A percentile compares a stretch with the other conserved stretches of the same genome.
phyloP scores from a whole-genome alignment of 2,329 filamentous ascomycete species.

The Tolypocladium paradoxum region DNA sequence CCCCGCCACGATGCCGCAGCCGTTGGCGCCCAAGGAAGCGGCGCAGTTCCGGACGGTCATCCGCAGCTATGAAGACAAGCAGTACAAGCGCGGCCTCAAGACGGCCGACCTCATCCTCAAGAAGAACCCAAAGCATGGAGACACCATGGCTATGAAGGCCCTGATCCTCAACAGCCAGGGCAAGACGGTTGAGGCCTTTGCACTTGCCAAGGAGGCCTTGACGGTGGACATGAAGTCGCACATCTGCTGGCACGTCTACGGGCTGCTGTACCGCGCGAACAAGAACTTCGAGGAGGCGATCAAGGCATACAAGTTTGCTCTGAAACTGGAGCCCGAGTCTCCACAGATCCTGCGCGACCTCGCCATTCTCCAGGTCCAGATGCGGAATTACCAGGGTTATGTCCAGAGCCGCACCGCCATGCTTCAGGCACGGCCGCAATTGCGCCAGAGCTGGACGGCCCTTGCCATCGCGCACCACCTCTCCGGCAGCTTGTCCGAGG shows the following conservation, averaged over 20 bases:
- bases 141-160: conserved; percentile 98
- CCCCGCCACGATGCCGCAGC: conserved; percentile 51
- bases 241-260: conserved; percentile 99
- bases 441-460: conserved; percentile 96
- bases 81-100: conserved; percentile 92
- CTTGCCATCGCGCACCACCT: conserved; percentile 88
- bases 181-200: conserved; percentile 88
- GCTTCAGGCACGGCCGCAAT: conserved; percentile 69
- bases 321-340: conserved; percentile 88
- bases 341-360: conserved; percentile 89
- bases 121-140: conserved; percentile 91
- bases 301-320: conserved; percentile 95
- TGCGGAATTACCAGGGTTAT: conserved; percentile 91
- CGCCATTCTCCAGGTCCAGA: conserved; percentile 87
- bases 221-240: conserved; percentile 98
- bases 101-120: conserved; percentile 91
- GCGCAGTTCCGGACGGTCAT: conserved; percentile 92
- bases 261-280: conserved; percentile 78
- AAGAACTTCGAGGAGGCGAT: conserved; percentile 99
- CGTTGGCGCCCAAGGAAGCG: conserved; percentile 75
- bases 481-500: conserved; percentile 71
- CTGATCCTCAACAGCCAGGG: conserved; percentile 89
- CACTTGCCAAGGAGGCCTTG: conserved; percentile 81
- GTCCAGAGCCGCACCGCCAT: conserved; percentile 81
- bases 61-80: conserved; percentile 94